phyloP scores from a whole-genome alignment of 2,329 filamentous ascomycete genomes.

The Hirsutella rhossiliensis region DNA sequence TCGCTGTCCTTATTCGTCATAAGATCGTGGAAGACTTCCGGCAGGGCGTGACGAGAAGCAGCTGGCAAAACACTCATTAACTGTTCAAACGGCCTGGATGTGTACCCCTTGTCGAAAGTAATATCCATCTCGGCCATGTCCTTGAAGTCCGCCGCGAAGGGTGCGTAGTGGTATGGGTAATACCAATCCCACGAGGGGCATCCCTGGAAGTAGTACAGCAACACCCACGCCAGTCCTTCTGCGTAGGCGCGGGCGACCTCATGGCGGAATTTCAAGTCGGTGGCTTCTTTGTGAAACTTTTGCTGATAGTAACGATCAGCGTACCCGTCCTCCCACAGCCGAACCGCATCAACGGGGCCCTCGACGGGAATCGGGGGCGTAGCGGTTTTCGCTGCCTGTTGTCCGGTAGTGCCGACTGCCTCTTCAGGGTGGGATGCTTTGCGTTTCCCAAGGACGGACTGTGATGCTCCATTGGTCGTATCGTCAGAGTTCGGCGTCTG shows the following conservation, averaged over 20 bases:
- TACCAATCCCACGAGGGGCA: slow-evolving; percentile 99
- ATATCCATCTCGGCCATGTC: slow-evolving; percentile 70
- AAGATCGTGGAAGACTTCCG: slow-evolving; percentile 74
- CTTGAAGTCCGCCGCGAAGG: slow-evolving; percentile 91
- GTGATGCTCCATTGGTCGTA: slow-evolving; percentile 21
- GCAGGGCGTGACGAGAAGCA: slow-evolving; percentile 83
- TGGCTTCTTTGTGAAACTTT: slow-evolving; percentile 77
- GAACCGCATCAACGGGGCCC: slow-evolving; percentile 65
- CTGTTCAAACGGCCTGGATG: slow-evolving; percentile 90
- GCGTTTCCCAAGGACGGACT: slow-evolving; percentile 56
- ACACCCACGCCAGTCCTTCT: slow-evolving; percentile 88
- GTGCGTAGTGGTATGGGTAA: slow-evolving; percentile 96
- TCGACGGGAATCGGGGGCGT: slow-evolving; percentile 38
- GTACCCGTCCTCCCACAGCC: slow-evolving; percentile 92
- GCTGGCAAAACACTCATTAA: slow-evolving; percentile 96
- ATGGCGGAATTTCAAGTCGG: slow-evolving; percentile 76
- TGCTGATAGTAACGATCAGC: slow-evolving; percentile 93
- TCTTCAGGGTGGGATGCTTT: slow-evolving; percentile 62
- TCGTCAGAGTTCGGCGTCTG: background rate
- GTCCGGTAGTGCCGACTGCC: slow-evolving; percentile 45
- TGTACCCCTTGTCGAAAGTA: slow-evolving; percentile 69
- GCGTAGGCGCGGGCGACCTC: slow-evolving; percentile 86
- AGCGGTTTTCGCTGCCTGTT: slow-evolving; percentile 33
- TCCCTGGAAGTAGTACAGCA: slow-evolving; percentile 95
- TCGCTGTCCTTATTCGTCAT: slow-evolving; percentile 83